Evolutionary conservation across 352 stramenopile genomes (phyloP).

Genomic region (Globisporangium apiculatum): DNA sequence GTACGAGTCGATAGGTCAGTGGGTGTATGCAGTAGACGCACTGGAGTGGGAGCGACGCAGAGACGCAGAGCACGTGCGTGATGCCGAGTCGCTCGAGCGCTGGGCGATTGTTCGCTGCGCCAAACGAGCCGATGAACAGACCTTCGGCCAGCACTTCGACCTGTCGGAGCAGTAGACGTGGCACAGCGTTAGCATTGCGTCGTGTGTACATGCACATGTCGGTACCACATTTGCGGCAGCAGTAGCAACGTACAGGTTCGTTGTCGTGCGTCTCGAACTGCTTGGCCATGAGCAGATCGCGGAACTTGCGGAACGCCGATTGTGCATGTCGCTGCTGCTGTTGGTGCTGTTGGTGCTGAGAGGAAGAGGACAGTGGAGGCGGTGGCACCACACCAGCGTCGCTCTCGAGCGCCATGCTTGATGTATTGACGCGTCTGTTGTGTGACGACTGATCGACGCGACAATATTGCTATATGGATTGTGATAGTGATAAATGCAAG

Average conservation of each 20-base stretch:
- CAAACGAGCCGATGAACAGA: constrained; percentile 68
- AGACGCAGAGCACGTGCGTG: constrained; percentile 58
- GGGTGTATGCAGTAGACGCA: constrained; percentile 10
- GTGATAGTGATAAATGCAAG: too few species aligned
- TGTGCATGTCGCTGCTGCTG: neutral
- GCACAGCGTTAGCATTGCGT: neutral
- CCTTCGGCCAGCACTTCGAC: constrained; percentile 21
- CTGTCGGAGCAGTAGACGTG: constrained; percentile 4
- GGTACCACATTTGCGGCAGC: neutral
- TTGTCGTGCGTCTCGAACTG: constrained; percentile 40
- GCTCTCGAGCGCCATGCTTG: too few species aligned
- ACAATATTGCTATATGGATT: too few species aligned
- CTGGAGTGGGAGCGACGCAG: constrained; percentile 28
- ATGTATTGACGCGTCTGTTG: too few species aligned
- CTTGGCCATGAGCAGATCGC: constrained; percentile 46
- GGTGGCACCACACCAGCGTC: neutral
- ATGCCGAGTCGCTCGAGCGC: constrained; percentile 32
- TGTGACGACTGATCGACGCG: too few species aligned
- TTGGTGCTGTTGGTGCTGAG: too few species aligned
- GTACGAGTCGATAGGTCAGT: neutral
- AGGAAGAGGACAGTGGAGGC: too few species aligned
- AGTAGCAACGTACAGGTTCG: constrained; percentile 18
- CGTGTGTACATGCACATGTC: too few species aligned
- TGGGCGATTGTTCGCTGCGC: constrained; percentile 41
- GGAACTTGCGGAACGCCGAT: constrained; percentile 45